These are phyloP conservation scores for Turritis glabra DNA, from an alignment of 345 rosid genomes.

Conservation along the genomic window DNA sequence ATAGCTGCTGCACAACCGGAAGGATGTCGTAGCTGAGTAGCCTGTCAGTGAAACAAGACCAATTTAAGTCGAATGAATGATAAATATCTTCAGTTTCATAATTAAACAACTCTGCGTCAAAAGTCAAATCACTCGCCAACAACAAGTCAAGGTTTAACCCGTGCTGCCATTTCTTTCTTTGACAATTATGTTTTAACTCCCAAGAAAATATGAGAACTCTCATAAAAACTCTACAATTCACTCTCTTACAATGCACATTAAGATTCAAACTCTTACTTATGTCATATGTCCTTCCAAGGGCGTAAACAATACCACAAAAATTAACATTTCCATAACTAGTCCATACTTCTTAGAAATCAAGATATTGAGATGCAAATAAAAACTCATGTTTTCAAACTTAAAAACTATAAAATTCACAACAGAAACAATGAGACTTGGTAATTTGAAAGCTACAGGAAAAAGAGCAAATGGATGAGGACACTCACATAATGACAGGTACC, in stretches of 20 bases:
- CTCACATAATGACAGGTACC: slow-evolving; percentile 81
- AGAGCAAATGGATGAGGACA: slow-evolving; percentile 25
- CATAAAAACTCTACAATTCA: slow-evolving; percentile 13
- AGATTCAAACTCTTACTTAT: neutral
- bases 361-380: neutral
- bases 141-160: slow-evolving; percentile 8
- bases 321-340: neutral
- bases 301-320: neutral
- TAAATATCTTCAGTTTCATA: neutral
- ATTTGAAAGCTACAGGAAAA: neutral
- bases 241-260: slow-evolving; percentile 8
- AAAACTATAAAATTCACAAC: neutral
- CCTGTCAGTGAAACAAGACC: slow-evolving; percentile 45
- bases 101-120: neutral
- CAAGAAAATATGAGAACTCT: neutral
- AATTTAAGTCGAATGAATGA: neutral
- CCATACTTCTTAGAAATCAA: slow-evolving; percentile 4
- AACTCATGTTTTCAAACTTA: neutral
- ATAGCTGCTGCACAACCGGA: slow-evolving; percentile 75
- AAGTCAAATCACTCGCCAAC: slow-evolving; percentile 17
- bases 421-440: neutral
- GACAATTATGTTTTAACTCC: neutral
- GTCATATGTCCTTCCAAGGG: neutral
- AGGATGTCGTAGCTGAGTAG: slow-evolving; percentile 76
- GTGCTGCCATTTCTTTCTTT: neutral